A percentile compares a stretch with the other conserved stretches of the same genome.
These are phyloP conservation scores for Rubia tinctorum DNA, from an alignment of 305 asterid genomes.

Conservation along the genomic window DNA sequence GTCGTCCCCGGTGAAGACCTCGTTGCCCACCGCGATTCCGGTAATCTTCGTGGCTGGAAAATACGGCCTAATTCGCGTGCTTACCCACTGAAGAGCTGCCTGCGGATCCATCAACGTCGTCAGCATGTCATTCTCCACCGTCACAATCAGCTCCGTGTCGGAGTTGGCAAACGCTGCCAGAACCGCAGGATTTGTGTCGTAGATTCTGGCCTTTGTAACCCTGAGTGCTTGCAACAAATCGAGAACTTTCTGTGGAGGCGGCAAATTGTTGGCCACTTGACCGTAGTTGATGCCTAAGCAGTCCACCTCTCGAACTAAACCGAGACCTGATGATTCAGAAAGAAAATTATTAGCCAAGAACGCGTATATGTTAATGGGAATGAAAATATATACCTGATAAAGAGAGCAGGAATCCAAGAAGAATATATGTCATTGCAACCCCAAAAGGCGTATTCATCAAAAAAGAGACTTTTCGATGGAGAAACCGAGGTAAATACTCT, in stretches of 20 bases:
- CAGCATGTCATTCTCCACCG: slow-evolving; percentile 62
- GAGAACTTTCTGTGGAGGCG: slow-evolving; percentile 59
- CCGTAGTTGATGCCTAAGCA: slow-evolving; percentile 91
- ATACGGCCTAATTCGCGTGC: slow-evolving; percentile 48
- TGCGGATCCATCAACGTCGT: slow-evolving; percentile 50
- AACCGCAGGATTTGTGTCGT: slow-evolving; percentile 74
- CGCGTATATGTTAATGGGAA: too few relatives aligned
- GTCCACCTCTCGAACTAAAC: slow-evolving; percentile 31
- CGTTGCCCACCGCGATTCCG: slow-evolving; percentile 83
- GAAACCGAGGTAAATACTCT: slow-evolving; percentile 13
- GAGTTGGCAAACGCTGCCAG: slow-evolving; percentile 69
- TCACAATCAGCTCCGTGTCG: slow-evolving; percentile 59
- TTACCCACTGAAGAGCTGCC: slow-evolving; percentile 73
- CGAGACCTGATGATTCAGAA: slow-evolving; percentile 27
- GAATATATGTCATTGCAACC: slow-evolving; percentile 43
- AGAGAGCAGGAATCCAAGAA: slow-evolving; percentile 43
- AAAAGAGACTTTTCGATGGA: slow-evolving; percentile 8
- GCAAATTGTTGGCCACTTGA: slow-evolving; percentile 83
- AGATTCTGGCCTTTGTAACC: slow-evolving; percentile 68
- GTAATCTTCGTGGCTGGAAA: slow-evolving; percentile 69
- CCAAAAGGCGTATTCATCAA: slow-evolving; percentile 39
- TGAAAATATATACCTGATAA: slow-evolving; percentile 55
- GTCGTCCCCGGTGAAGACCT: slow-evolving; percentile 63
- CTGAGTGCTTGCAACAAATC: slow-evolving; percentile 55
- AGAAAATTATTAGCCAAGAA: background rate